Evolutionary conservation across 1,284 basidiomycete species (phyloP).

Genomic region (Gomphus sp.): DNA sequence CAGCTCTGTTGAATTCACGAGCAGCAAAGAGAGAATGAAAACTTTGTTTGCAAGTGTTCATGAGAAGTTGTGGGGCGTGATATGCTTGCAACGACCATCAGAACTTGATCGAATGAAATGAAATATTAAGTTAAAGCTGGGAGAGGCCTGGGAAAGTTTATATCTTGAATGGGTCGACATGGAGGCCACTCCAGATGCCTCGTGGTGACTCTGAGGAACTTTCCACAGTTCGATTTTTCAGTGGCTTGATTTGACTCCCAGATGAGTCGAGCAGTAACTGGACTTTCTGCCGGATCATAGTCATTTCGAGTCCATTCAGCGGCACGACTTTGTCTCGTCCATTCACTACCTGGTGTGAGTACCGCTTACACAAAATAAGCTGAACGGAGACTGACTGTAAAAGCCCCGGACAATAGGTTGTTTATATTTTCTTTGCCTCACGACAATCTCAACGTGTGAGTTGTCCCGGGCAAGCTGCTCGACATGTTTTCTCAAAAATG

Average conservation of each 20-base stretch:
- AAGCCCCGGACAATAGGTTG: slow-evolving; percentile 72
- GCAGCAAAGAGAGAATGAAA: not conserved
- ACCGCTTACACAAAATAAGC: slow-evolving; percentile 8
- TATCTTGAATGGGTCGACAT: slow-evolving; percentile 48
- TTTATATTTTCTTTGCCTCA: slow-evolving; percentile 61
- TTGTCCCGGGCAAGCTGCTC: slow-evolving; percentile 55
- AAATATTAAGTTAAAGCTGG: not conserved
- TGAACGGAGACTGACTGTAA: slow-evolving; percentile 41
- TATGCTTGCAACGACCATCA: not conserved
- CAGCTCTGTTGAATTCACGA: slow-evolving; percentile 43
- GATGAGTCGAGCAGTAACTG: slow-evolving; percentile 78
- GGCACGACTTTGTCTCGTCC: slow-evolving; percentile 74
- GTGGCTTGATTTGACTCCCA: slow-evolving; percentile 70
- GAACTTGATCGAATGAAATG: not conserved
- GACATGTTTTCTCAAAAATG: slow-evolving; percentile 55
- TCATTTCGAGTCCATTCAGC: slow-evolving; percentile 62
- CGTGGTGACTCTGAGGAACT: slow-evolving; percentile 70
- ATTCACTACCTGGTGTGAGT: slow-evolving; percentile 41
- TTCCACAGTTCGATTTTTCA: slow-evolving; percentile 65
- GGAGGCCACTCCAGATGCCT: slow-evolving; percentile 81
- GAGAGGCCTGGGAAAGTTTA: slow-evolving; percentile 4
- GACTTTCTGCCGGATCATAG: slow-evolving; percentile 63
- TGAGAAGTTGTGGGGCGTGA: not conserved
- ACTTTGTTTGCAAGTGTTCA: not conserved
- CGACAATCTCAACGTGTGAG: slow-evolving; percentile 75